Evolutionary conservation across 1,284 basidiomycete species (phyloP).

Genomic region (Fomitopsis schrenkii): DNA sequence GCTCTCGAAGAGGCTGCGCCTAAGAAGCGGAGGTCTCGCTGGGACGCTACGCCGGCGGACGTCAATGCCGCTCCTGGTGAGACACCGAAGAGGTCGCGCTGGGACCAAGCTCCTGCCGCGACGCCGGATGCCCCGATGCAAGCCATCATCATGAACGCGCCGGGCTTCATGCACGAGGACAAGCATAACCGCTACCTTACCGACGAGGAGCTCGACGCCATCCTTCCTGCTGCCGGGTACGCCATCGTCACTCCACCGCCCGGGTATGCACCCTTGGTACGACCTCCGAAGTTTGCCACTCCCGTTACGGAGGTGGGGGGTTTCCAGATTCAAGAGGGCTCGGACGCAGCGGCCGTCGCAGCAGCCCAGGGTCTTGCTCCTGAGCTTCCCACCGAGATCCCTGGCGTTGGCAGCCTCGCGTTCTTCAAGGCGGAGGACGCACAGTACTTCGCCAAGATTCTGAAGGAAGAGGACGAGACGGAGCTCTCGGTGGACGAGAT

Average conservation of each 20-base stretch:
- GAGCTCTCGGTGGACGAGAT: conserved; percentile 96
- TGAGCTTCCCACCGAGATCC: conserved; percentile 97
- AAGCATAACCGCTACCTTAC: conserved; percentile 93
- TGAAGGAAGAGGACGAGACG: conserved; percentile 94
- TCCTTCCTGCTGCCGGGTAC: conserved; percentile 88
- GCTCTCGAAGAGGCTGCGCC: conserved; percentile 67
- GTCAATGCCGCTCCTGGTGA: conserved; percentile 42
- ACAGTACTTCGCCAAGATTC: conserved; percentile 95
- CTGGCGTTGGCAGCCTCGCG: conserved; percentile 93
- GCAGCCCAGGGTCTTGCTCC: conserved; percentile 90
- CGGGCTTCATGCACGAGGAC: conserved; percentile 81
- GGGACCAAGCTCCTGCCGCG: conserved; percentile 86
- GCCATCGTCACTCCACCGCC: conserved; percentile 90
- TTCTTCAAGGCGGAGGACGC: conserved; percentile 99
- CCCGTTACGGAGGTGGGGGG: conserved; percentile 74
- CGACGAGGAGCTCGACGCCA: conserved; percentile 92
- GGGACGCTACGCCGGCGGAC: conserved; percentile 88
- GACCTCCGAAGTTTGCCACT: conserved; percentile 76
- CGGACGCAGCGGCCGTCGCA: conserved; percentile 81
- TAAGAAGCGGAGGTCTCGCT: conserved; percentile 90
- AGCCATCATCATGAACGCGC: conserved; percentile 82
- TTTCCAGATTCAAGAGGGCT: conserved; percentile 96
- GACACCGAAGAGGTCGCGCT: conserved; percentile 83
- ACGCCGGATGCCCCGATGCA: conserved; percentile 59
- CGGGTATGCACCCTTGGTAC: conserved; percentile 84